Evolutionary conservation across 805 yeast species (phyloP), one percentile per base, ranked within the genome.

Genomic region (Starmera amethionina): DNA sequence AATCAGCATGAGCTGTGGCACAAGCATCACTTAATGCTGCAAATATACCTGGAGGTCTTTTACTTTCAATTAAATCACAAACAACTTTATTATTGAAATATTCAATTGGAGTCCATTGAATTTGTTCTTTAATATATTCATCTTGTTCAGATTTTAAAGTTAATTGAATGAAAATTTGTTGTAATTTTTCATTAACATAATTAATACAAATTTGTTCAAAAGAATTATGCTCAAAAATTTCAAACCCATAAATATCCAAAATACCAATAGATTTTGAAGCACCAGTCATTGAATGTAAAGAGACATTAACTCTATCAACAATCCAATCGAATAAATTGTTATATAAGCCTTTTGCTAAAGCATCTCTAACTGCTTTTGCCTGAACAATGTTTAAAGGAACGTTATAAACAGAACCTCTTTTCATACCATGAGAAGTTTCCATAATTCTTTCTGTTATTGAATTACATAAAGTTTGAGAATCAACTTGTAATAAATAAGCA

Each of bases 1-100:
- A 82, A 57, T 93, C 97, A 4, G 98, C 99, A 59, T 93, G 98
- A 0, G 98, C 98, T 25, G 97, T 93, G 31, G 96, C 97, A 54
- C 88, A 82, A 1, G 97, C 90, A 67, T 93, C 98, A 62, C 90
- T 93, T 64, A 93, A 72, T 3, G 96, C 95, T 3, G 97, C 94
- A 67, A 93, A 89, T 35, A 93, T 72, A 44, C 98, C 98, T 1
- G 97, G 97, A 1, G 98, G 97, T 55, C 96, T 77, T 44, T 77
- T 77, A 27, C 86, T 82, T 64, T 93, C 99, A 56, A 93, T 93
- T 57, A 93, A 72, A 52, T 93, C 99, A 67, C 97, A 93, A 28
- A 93, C 98, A 49, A 93, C 82, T 63, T 90, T 81, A 65, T 93
- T 93, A 64, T 93, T 93, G 68, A 93, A 93, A 62, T 88, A 93